Conservation (phyloP, 2,329 filamentous ascomycete species). For the Colletotrichum tropicale region DNA sequence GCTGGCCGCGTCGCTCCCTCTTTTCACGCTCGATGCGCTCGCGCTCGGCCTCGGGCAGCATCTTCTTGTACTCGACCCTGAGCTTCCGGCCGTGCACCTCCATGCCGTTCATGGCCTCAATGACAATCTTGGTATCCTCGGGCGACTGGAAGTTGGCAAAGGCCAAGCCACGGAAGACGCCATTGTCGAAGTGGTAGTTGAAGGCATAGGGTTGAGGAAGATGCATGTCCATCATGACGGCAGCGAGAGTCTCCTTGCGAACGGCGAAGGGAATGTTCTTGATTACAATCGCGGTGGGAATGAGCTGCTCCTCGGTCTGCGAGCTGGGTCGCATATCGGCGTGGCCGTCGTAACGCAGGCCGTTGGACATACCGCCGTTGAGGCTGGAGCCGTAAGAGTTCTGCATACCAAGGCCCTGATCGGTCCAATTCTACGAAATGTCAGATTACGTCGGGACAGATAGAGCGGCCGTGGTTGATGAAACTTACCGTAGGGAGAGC, state of each 20-base stretch:
- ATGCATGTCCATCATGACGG: conserved; percentile 92
- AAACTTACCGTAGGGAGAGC: conserved; percentile 75
- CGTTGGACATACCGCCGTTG: conserved; percentile 34
- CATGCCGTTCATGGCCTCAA: conserved; percentile 93
- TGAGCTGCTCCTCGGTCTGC: conserved; percentile 78
- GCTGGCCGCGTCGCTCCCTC: conserved; percentile 90
- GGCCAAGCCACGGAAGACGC: conserved; percentile 92
- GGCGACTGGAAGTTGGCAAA: conserved; percentile 98
- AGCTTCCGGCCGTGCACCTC: conserved; percentile 94
- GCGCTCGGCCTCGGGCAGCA: conserved; percentile 92
- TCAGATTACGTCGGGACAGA: not conserved
- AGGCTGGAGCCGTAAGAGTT: conserved; percentile 37
- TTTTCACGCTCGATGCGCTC: conserved; percentile 98
- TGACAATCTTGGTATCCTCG: conserved; percentile 91
- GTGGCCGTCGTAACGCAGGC: conserved; percentile 43
- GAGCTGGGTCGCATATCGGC: conserved; percentile 39
- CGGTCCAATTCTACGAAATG: conserved; percentile 53
- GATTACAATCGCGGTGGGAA: conserved; percentile 97
- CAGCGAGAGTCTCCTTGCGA: conserved; percentile 92
- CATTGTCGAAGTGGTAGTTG: conserved; percentile 99
- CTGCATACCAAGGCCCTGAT: conserved; percentile 50
- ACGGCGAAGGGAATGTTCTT: conserved; percentile 99
- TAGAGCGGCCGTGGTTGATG: not conserved
- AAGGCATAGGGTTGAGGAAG: conserved; percentile 96
- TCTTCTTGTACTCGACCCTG: conserved; percentile 98